phyloP scores from a whole-genome alignment of 225 moss, liverwort and hornwort genomes.

The Straminergon stramineum region DNA sequence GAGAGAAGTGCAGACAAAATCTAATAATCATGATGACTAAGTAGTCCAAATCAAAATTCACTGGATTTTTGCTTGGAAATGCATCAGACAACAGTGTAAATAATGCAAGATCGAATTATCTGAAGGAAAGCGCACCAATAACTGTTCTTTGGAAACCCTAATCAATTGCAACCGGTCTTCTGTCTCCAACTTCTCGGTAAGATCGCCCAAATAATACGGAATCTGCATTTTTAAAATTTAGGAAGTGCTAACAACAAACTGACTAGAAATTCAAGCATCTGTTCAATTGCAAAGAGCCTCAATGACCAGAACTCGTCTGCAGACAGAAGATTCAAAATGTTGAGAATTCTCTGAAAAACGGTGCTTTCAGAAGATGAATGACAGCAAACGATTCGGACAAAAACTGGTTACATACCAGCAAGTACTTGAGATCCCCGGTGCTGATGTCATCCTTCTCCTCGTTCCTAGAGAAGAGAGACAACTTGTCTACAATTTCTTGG shows the following conservation, averaged over 20 bases:
- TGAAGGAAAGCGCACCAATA: conserved; percentile 37
- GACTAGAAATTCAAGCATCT: neutral
- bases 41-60: neutral
- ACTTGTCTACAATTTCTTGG: conserved; percentile 73
- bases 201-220: conserved; percentile 84
- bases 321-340: neutral
- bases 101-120: neutral
- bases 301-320: neutral
- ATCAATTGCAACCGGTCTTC: conserved; percentile 50
- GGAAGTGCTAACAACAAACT: neutral
- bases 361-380: neutral
- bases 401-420: conserved; percentile 32
- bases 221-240: conserved; percentile 33
- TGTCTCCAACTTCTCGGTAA: conserved; percentile 61
- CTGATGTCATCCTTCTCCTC: conserved; percentile 97
- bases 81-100: neutral
- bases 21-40: neutral
- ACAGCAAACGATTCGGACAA: neutral
- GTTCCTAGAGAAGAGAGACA: conserved; percentile 81
- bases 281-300: neutral
- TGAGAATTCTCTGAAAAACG: neutral
- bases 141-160: conserved; percentile 44
- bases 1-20: neutral
- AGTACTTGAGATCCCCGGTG: conserved; percentile 84
- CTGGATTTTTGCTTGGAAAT: neutral